Conservation (phyloP, 179 eudicot species). For the Silene vulgaris region DNA sequence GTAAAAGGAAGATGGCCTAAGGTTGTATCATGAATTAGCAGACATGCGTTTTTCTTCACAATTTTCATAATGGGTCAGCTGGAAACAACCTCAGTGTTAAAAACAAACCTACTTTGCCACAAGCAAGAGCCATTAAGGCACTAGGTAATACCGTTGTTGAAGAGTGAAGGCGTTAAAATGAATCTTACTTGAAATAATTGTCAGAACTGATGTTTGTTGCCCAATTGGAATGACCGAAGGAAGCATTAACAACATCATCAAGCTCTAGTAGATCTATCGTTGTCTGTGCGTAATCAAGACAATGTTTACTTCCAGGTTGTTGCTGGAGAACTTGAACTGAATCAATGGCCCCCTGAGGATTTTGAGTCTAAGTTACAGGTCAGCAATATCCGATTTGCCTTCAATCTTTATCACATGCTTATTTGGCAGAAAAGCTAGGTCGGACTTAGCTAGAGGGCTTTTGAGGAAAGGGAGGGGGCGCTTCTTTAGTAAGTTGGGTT, state of each 20-base stretch:
- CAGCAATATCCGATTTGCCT: constrained; percentile 13
- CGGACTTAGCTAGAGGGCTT: not conserved
- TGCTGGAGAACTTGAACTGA: constrained; percentile 95
- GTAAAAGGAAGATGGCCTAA: not conserved
- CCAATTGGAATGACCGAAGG: not conserved
- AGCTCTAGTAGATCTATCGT: not conserved
- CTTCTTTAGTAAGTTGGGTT: too few species aligned
- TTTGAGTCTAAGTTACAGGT: constrained; percentile 94
- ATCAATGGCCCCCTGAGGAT: constrained; percentile 89
- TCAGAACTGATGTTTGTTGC: not conserved
- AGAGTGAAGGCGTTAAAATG: not conserved
- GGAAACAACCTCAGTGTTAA: not conserved
- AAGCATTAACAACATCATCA: constrained; percentile 2
- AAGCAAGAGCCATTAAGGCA: not conserved
- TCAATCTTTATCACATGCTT: not conserved
- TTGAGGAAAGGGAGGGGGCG: too few species aligned
- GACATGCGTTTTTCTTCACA: too few species aligned
- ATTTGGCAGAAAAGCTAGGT: not conserved
- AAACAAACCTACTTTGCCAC: not conserved
- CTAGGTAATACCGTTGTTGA: not conserved
- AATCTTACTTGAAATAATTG: not conserved
- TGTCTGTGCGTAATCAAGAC: constrained; percentile 4
- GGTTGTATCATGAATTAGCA: too few species aligned
- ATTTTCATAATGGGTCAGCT: too few species aligned
- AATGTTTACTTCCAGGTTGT: constrained; percentile 60